phyloP scores from a whole-genome alignment of 1,284 basidiomycete genomes.

The Vanrija sp. region DNA sequence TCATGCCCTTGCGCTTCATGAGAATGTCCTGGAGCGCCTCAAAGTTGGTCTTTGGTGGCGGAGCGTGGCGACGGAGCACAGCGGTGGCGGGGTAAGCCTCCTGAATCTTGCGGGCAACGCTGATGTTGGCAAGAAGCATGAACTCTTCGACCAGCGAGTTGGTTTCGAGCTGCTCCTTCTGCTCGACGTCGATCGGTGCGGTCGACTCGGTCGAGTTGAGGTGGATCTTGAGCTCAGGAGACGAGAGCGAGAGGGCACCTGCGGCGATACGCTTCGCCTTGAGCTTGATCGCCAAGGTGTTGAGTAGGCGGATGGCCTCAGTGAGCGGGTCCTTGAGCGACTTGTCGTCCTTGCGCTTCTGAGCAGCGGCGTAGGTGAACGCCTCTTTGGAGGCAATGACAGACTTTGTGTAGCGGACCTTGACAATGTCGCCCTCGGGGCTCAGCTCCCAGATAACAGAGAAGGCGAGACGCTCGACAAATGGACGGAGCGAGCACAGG shows the following conservation, averaged over 20 bases:
- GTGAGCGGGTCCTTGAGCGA: conserved; percentile 79
- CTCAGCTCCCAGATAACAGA: conserved; percentile 93
- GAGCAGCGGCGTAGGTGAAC: conserved; percentile 97
- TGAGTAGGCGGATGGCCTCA: conserved; percentile 82
- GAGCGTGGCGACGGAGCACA: conserved; percentile 87
- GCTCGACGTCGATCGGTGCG: conserved; percentile 95
- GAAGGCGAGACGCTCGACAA: conserved; percentile 93
- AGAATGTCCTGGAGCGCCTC: conserved; percentile 94
- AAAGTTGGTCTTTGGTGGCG: conserved; percentile 90
- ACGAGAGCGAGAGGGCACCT: conserved; percentile 93
- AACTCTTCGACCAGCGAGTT: conserved; percentile 98
- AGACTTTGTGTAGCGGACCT: conserved; percentile 88
- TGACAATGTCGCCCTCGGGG: conserved; percentile 80
- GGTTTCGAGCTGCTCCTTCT: conserved; percentile 88
- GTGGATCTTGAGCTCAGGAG: conserved; percentile 96
- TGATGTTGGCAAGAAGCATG: conserved; percentile 97
- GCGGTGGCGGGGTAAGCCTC: conserved; percentile 94
- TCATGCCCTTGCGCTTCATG: conserved; percentile 75
- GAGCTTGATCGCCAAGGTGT: conserved; percentile 79
- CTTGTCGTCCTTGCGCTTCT: conserved; percentile 88
- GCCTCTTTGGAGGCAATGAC: conserved; percentile 96
- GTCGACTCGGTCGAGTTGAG: conserved; percentile 87
- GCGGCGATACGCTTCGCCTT: conserved; percentile 84
- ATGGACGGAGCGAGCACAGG: conserved; percentile 86
- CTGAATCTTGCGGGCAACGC: conserved; percentile 86